Conservation (phyloP, 73 alveolate genomes). For the Paramecium sexaurelia region DNA sequence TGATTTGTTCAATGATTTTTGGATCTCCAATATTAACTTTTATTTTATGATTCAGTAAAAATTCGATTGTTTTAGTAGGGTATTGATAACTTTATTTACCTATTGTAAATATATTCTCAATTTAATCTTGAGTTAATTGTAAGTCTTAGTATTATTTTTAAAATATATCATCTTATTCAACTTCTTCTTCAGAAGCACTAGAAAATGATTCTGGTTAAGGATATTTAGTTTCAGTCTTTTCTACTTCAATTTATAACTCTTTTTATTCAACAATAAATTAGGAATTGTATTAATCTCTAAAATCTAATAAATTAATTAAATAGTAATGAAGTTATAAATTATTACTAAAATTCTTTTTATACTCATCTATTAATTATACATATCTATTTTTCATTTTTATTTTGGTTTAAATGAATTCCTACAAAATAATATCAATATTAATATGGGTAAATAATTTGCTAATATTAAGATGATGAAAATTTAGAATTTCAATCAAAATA, state of each 20-base stretch:
- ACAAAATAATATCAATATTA: background rate
- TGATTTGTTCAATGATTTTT: background rate
- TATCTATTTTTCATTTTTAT: background rate
- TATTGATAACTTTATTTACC: background rate
- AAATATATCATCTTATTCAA: background rate
- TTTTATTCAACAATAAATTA: background rate
- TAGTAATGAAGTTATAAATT: background rate
- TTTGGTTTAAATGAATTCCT: background rate
- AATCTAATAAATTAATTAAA: background rate
- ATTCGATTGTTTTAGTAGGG: background rate
- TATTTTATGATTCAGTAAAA: background rate
- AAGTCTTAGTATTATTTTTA: background rate
- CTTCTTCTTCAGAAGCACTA: background rate
- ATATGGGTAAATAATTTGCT: background rate
- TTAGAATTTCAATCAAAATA: background rate
- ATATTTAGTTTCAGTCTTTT: background rate
- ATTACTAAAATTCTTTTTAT: background rate
- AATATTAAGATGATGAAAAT: background rate
- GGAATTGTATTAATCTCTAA: background rate
- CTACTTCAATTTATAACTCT: background rate
- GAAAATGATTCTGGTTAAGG: background rate
- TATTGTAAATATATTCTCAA: background rate
- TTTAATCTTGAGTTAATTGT: background rate
- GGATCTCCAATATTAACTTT: background rate
- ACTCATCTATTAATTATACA: background rate